Evolutionary conservation across 1,284 basidiomycete genomes (phyloP).

Genomic region (Sporisorium graminicola): DNA sequence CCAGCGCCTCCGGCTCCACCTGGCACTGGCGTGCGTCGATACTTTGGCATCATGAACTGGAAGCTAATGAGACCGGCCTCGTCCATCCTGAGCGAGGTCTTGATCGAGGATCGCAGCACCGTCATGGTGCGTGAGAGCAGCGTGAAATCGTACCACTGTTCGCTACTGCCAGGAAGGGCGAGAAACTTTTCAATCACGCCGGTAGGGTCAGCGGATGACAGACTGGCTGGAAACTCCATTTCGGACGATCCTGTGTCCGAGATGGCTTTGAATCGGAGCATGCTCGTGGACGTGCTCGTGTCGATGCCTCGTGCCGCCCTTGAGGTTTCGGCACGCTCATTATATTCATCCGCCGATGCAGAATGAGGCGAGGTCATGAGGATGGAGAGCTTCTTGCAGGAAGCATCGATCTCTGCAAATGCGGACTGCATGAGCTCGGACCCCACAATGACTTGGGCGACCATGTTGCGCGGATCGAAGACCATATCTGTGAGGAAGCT

Average conservation of each 20-base stretch:
- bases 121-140: conserved; percentile 51
- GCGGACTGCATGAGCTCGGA: conserved; percentile 50
- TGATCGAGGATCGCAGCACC: conserved; percentile 53
- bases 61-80: conserved; percentile 59
- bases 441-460: conserved; percentile 51
- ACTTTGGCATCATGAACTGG: conserved; percentile 63
- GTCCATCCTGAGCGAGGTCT: conserved; percentile 61
- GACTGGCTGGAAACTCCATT: conserved; percentile 54
- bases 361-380: conserved; percentile 29
- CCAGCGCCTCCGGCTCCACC: conserved; percentile 8
- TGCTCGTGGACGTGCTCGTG: conserved; percentile 13
- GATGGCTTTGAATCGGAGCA: conserved; percentile 44
- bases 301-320: not conserved
- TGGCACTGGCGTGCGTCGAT: conserved; percentile 23
- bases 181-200: conserved; percentile 56
- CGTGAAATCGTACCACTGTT: conserved; percentile 51
- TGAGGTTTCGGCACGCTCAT: conserved; percentile 1
- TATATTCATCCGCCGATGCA: not conserved
- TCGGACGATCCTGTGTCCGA: conserved; percentile 45
- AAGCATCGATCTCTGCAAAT: conserved; percentile 47
- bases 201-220: conserved; percentile 40
- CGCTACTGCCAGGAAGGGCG: conserved; percentile 30
- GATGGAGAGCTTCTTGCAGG: conserved; percentile 50
- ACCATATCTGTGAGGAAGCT: conserved; percentile 83
- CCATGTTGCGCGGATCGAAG: conserved; percentile 74